Evolutionary conservation across 352 stramenopile genomes (phyloP).

Genomic region (Globisporangium cylindrosporum): DNA sequence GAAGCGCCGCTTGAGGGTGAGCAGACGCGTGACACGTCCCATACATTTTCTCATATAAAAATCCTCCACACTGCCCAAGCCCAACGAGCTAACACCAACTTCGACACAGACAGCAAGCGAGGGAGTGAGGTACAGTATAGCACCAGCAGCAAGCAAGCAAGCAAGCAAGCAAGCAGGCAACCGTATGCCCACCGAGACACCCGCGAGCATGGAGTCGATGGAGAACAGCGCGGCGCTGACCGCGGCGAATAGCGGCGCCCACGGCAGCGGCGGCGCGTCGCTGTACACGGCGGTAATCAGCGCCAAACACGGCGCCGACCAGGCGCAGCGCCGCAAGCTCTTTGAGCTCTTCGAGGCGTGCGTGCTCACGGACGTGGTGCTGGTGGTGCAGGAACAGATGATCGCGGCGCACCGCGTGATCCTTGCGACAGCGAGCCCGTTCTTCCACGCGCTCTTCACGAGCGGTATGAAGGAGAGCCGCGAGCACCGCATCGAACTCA

Average conservation of each 20-base stretch:
- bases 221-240: conserved; percentile 21
- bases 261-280: conserved; percentile 3
- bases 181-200: neutral
- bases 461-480: conserved; percentile 66
- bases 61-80: neutral
- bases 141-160: no score
- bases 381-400: conserved; percentile 44
- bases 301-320: conserved; percentile 15
- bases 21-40: conserved; percentile 7
- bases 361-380: conserved; percentile 63
- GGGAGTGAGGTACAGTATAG: neutral
- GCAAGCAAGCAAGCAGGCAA: neutral
- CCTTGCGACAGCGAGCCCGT: conserved; percentile 57
- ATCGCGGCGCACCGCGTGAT: conserved; percentile 63
- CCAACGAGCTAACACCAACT: neutral
- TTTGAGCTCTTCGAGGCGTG: conserved; percentile 39
- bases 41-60: conserved; percentile 10
- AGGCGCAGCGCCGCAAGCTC: conserved; percentile 42
- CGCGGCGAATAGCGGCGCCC: neutral
- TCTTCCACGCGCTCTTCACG: conserved; percentile 76
- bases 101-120: neutral
- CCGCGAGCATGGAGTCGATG: conserved; percentile 24
- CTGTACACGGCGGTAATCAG: conserved; percentile 15
- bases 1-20: conserved; percentile 16
- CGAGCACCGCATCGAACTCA: conserved; percentile 42